phyloP scores from a whole-genome alignment of 139 green algal genomes.

The Chlorella sp. region DNA sequence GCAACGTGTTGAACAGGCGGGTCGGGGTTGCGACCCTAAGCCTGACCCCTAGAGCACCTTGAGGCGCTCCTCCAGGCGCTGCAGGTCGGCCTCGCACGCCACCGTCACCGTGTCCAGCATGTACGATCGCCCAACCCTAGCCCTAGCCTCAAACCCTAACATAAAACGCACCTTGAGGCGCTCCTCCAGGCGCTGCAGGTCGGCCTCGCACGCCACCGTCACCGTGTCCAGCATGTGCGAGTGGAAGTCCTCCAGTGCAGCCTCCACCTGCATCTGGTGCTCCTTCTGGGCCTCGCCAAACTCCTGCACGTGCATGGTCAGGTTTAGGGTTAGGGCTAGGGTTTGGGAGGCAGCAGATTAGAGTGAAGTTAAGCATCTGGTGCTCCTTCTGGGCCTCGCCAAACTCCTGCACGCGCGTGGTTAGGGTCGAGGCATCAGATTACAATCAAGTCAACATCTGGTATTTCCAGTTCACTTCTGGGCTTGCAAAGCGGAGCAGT shows the following conservation, averaged over 20 bases:
- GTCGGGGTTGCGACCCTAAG: neutral
- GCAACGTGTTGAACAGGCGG: neutral
- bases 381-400: conserved; percentile 37
- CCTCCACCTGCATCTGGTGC: conserved; percentile 16
- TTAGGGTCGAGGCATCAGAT: conserved; percentile 44
- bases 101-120: conserved; percentile 38
- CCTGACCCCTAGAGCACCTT: conserved; percentile 4
- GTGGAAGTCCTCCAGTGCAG: conserved; percentile 42
- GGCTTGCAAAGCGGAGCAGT: too few relatives aligned
- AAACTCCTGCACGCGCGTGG: conserved; percentile 44
- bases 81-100: conserved; percentile 54
- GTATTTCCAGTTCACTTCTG: too few relatives aligned
- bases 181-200: conserved; percentile 54
- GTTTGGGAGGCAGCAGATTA: neutral
- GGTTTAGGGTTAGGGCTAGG: neutral
- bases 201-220: conserved; percentile 44
- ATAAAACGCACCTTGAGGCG: conserved; percentile 42
- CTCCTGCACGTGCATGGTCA: too few relatives aligned
- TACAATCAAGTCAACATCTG: neutral
- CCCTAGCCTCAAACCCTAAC: too few relatives aligned
- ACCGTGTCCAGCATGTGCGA: conserved; percentile 37
- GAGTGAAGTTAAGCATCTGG: neutral
- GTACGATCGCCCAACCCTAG: neutral
- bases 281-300: conserved; percentile 45
- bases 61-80: conserved; percentile 53